Base-by-base conservation (phyloP, 176 grass and related monocot genomes). In the Carex scoparia region DNA sequence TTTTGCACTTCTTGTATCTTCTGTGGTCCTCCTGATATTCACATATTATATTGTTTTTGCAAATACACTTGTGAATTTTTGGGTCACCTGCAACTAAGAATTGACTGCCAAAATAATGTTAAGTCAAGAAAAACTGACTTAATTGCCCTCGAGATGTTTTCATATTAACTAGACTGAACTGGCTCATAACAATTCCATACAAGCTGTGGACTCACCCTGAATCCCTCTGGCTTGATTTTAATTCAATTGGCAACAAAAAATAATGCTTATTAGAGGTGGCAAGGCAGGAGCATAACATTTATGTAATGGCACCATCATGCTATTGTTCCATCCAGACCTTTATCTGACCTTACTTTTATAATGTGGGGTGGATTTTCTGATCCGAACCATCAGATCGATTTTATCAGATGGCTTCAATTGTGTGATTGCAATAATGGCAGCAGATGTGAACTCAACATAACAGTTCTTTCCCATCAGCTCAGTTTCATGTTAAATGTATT, bases 401-500 rank as follows among this genome's bases (percentile, higher is more conserved):
- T 56, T 78, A 78, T 78, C 2, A 78, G 73, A 78, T 78, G 13
- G 23, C 73, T 78, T 78, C 15, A 46, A 44, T 71, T 5, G 68
- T 57, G 51, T 78, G 49, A 16, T 78, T 78, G 73, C 48, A 54
- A 51, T 57, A 78, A 78, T 57, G 48, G 27, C 73, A 78, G 48
- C 32, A 12, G 5, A 78, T 57, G 49, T 53, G 11, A 78, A 55
- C 23, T 77, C 10, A 77, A 54, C 18, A 51, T 53, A 56, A 40
- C n/a, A 27, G 14, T 30, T 77, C n/a, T 31, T 15, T 31, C 10
- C 12, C 73, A 71, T 46, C 4, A 77, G 51, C 48, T 56, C 49
- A 78, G 12, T 57, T 32, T 78, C 28, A 30, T 51, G 19, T 78
- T 57, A 49, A 56, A 57, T 57, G 28, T 78, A 54, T 31, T 54